These are phyloP conservation scores for Fistulinella cinereoalba DNA, from an alignment of 1,284 basidiomycete genomes.

Conservation along the genomic window DNA sequence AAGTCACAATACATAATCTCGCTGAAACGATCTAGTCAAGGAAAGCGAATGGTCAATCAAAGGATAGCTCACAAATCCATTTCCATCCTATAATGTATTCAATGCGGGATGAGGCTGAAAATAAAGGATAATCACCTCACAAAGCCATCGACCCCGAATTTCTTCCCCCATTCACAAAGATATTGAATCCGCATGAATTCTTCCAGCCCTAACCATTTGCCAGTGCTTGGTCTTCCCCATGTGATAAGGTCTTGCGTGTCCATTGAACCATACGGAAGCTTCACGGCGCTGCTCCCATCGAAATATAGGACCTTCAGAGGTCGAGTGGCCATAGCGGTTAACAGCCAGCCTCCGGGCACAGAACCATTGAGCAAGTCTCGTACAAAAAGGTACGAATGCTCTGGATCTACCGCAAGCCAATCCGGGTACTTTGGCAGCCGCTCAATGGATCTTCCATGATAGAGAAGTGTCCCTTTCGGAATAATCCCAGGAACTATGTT, in stretches of 20 bases:
- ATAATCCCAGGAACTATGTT: constrained; percentile 42
- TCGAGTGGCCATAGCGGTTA: no score
- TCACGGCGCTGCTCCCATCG: constrained; percentile 42
- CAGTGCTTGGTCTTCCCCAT: constrained; percentile 33
- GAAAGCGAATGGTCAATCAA: not conserved
- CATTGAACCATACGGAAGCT: constrained; percentile 36
- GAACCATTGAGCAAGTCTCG: not conserved
- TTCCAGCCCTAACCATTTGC: constrained; percentile 5
- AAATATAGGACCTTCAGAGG: constrained; percentile 44
- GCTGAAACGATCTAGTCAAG: constrained; percentile 27
- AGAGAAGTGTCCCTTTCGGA: no score
- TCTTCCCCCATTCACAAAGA: constrained; percentile 38
- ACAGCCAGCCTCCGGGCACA: constrained; percentile 29
- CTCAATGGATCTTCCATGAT: constrained; percentile 35
- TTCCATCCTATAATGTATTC: not conserved
- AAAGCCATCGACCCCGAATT: constrained; percentile 37
- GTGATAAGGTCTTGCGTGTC: constrained; percentile 43
- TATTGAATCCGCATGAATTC: constrained; percentile 33
- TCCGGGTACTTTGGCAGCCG: constrained; percentile 36
- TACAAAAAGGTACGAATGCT: constrained; percentile 43
- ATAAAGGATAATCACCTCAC: not conserved
- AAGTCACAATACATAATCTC: no score
- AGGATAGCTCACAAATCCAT: constrained; percentile 39
- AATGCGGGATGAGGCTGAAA: not conserved
- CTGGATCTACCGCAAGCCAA: constrained; percentile 44